Evolutionary conservation across 805 yeast genomes (phyloP).

Genomic region (Candida loeiensis): DNA sequence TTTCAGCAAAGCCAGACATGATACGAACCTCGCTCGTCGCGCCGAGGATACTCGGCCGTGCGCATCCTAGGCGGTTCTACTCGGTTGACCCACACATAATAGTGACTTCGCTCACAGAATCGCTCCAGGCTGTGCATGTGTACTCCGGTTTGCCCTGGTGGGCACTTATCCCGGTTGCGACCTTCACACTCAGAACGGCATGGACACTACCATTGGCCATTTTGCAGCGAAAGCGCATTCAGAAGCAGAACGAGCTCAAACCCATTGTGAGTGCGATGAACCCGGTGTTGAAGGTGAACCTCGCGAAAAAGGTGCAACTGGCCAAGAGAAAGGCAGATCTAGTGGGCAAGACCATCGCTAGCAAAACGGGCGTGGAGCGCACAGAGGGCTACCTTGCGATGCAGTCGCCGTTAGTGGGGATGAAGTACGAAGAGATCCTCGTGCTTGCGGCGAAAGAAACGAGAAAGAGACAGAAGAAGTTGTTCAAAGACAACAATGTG

Average conservation of each 20-base stretch:
- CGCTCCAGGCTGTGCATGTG: constrained; percentile 49
- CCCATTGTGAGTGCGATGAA: constrained; percentile 72
- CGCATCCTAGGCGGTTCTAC: constrained; percentile 14
- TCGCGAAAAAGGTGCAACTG: constrained; percentile 46
- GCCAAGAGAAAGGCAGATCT: constrained; percentile 24
- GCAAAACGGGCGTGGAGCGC: constrained; percentile 8
- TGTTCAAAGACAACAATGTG: constrained; percentile 65
- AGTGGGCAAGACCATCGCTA: constrained; percentile 20
- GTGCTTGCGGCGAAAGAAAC: constrained; percentile 74
- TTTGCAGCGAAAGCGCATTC: constrained; percentile 62
- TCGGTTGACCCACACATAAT: constrained; percentile 32
- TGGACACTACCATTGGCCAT: constrained; percentile 80
- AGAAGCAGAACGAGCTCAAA: constrained; percentile 65
- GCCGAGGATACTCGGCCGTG: not conserved
- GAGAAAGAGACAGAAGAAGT: constrained; percentile 63
- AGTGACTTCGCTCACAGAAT: constrained; percentile 31
- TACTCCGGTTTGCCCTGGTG: constrained; percentile 78
- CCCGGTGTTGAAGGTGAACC: constrained; percentile 63
- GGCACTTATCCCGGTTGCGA: constrained; percentile 68
- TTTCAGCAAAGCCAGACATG: not conserved
- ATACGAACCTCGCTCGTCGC: not conserved
- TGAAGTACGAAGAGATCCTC: constrained; percentile 76
- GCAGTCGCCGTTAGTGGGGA: constrained; percentile 33
- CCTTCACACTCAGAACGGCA: constrained; percentile 59
- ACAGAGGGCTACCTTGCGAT: constrained; percentile 12